Conservation (phyloP, 2,329 filamentous ascomycete genomes). For the Camptophora hylomeconis region DNA sequence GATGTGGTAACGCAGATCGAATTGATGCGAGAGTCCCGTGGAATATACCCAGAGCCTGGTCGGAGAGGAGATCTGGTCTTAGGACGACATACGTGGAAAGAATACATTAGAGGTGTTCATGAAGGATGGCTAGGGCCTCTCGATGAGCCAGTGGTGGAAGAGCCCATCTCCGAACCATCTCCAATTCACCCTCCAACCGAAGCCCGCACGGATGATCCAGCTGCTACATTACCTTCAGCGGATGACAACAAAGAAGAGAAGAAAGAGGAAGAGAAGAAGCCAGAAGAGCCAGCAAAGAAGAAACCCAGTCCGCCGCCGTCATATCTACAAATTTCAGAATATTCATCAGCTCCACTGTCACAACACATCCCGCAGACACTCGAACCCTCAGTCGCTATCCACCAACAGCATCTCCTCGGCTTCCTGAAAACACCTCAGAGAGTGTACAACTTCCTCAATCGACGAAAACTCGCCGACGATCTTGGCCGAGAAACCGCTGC, state of each 20-base stretch:
- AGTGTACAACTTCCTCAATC: conserved; percentile 76
- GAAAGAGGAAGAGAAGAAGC: conserved; percentile 35
- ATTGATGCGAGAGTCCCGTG: conserved; percentile 50
- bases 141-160: conserved; percentile 38
- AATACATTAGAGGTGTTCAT: conserved; percentile 84
- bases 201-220: conserved; percentile 19
- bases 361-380: conserved; percentile 55
- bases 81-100: conserved; percentile 90
- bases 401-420: conserved; percentile 80
- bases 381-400: conserved; percentile 57
- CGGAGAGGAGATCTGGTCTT: conserved; percentile 75
- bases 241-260: conserved; percentile 30
- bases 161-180: conserved; percentile 16
- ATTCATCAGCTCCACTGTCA: conserved; percentile 53
- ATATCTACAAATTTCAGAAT: conserved; percentile 62
- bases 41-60: conserved; percentile 59
- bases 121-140: conserved; percentile 92
- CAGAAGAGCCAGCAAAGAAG: conserved; percentile 36
- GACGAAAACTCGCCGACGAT: conserved; percentile 67
- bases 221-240: conserved; percentile 9
- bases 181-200: conserved; percentile 19
- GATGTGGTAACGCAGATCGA: conserved; percentile 50
- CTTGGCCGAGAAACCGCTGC: conserved; percentile 81
- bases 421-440: conserved; percentile 82
- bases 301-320: conserved; percentile 50